Percentiles rank a stretch among this genome's conserved stretches.
Evolutionary conservation across 768 basidiomycete genomes (phyloP).

Genomic region (Neoboletus subvelutipes): DNA sequence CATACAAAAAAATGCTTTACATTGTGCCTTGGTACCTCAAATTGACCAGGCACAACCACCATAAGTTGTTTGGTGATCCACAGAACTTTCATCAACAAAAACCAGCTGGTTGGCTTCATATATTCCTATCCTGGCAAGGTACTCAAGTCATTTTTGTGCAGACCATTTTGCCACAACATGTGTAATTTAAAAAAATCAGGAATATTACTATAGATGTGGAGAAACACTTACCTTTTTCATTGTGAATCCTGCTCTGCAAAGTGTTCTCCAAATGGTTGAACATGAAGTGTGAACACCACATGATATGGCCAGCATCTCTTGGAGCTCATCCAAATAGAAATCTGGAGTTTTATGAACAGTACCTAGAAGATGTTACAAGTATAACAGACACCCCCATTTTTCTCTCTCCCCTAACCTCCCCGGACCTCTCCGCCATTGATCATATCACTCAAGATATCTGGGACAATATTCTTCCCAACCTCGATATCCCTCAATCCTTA

Average conservation of each 20-base stretch:
- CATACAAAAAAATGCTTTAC: neutral
- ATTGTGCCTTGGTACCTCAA: neutral
- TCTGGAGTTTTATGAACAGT: no score
- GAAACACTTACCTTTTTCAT: neutral
- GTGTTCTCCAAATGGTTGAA: neutral
- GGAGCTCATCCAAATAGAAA: no score
- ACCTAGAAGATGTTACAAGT: no score
- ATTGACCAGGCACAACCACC: neutral
- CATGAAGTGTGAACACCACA: neutral
- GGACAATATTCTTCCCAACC: no score
- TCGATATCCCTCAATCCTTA: no score
- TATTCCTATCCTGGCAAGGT: neutral
- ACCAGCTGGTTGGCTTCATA: neutral
- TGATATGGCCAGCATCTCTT: no score
- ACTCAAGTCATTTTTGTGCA: neutral
- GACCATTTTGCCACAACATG: neutral
- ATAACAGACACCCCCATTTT: no score
- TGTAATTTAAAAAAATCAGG: neutral
- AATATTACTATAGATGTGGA: no score
- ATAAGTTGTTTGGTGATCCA: neutral
- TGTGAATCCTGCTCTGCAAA: neutral
- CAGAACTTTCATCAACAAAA: neutral
- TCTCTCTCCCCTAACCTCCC: no score
- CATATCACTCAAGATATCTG: no score
- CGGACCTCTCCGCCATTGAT: no score